Conservation (phyloP, 371 early-diverging fungal genomes). For the Chytridiales sp. region DNA sequence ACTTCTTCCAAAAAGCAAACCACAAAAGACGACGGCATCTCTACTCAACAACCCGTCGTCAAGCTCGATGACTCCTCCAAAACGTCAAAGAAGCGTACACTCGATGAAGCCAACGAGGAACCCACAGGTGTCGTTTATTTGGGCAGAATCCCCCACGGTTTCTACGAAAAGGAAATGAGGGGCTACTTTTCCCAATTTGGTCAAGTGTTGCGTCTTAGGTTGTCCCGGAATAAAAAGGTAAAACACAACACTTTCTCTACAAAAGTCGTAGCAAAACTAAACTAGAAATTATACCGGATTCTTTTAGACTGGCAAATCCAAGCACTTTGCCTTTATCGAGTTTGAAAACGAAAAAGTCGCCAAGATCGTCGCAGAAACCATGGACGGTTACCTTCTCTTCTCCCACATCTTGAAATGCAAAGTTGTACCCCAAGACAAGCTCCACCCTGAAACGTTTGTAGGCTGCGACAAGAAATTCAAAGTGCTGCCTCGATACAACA, state of each 20-base stretch:
- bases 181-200: conserved; percentile 93
- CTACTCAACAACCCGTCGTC: too few species aligned
- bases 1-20: too few species aligned
- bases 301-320: conserved; percentile 72
- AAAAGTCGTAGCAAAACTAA: too few species aligned
- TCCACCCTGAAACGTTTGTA: conserved; percentile 71
- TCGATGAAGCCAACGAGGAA: too few species aligned
- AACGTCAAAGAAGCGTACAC: too few species aligned
- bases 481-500: conserved; percentile 55
- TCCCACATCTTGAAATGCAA: conserved; percentile 79
- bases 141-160: conserved; percentile 93
- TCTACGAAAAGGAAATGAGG: conserved; percentile 88
- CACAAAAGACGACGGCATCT: too few species aligned
- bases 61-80: too few species aligned
- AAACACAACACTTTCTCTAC: not conserved
- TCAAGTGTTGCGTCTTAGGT: conserved; percentile 68
- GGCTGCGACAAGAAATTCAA: conserved; percentile 64
- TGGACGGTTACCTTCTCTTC: conserved; percentile 88
- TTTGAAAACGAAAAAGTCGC: conserved; percentile 80
- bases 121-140: conserved; percentile 76
- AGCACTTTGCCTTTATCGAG: conserved; percentile 92
- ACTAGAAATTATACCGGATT: too few species aligned
- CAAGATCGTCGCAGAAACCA: conserved; percentile 87
- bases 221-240: conserved; percentile 83
- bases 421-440: conserved; percentile 62